Percentiles rank a stretch among this genome's conserved stretches.
Conservation (phyloP, 73 alveolate genomes). For the Strombidium stylifer region DNA sequence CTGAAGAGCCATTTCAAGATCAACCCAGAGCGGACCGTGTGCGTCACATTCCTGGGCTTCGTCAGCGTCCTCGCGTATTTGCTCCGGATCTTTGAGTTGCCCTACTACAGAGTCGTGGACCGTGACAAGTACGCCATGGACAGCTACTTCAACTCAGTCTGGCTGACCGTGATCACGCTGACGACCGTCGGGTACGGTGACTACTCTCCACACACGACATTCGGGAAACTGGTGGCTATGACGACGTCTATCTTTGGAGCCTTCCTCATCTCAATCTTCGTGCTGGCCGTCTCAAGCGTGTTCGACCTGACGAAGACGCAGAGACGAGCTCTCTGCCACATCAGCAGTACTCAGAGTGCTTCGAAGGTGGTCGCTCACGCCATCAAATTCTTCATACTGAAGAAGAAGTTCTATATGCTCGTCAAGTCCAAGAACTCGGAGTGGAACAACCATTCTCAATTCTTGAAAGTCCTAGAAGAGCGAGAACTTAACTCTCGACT, state of each 20-base stretch:
- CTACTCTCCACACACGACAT: slow-evolving; percentile 54
- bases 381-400: no score
- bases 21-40: background rate
- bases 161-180: slow-evolving; percentile 63
- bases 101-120: no score
- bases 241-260: slow-evolving; percentile 61
- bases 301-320: slow-evolving; percentile 19
- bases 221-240: slow-evolving; percentile 60
- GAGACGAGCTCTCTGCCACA: slow-evolving; percentile 17
- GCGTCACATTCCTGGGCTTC: background rate
- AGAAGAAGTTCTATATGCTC: no score
- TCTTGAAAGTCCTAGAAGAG: no score
- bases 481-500: no score
- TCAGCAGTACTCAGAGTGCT: no score
- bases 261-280: slow-evolving; percentile 54
- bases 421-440: no score
- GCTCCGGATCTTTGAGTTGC: slow-evolving; percentile 57
- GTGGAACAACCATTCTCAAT: no score
- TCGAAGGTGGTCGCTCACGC: no score
- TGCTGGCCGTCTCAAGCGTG: slow-evolving; percentile 26
- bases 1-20: slow-evolving; percentile 6
- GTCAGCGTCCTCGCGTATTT: slow-evolving; percentile 30
- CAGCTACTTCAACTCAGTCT: slow-evolving; percentile 41
- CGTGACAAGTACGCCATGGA: slow-evolving; percentile 23
- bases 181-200: slow-evolving; percentile 81